Base-by-base conservation (phyloP, 2,329 filamentous ascomycete species). In the Aureobasidium melanogenum region DNA sequence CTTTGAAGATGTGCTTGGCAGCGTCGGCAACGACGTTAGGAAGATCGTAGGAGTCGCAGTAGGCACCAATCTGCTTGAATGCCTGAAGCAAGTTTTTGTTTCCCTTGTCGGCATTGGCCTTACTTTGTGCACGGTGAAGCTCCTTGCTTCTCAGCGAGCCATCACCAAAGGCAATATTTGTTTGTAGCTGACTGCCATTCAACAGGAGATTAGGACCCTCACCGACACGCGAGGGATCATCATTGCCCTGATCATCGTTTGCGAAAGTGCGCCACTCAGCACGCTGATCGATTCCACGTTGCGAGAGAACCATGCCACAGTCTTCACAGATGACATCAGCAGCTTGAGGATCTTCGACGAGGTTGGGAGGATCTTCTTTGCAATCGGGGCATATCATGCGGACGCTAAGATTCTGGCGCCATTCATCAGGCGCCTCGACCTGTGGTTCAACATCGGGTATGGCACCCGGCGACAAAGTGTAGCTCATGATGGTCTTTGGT, bases 241-340 rank as follows among this genome's bases (percentile, higher is more conserved):
- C 95, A 70, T 89, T 92, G 70, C 90, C 91, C 74, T 96, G 91
- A 73, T 99, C 95, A 71, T 99, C 94, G 73, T 97, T 97, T 72
- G 92, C 91, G 77, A 99, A 99, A 0, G 94, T 99, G 72, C 94
- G 90, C 94, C 94, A 99, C 78, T 99, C 94, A 51, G 91, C 96
- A 64, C 95, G 88, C 64, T 90, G 95, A 72, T 99, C 95, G 71
- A 99, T 92, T 72, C 94, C 91, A 66, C 91, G 88, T 70, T 93
- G 89, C 63, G 89, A 88, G 32, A 99, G 83, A 6, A 99, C 94
- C 36, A 97, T 81, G 39, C 94, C 94, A 70, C 94, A 99, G 64
- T 88, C 91, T 62, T 84, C 88, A 73, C 94, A 99, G 60, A 99
- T 91, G 73, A 95, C 89, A 74, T 99, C 94, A 66, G 91, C 90